Conservation (phyloP, 2,329 filamentous ascomycete genomes). For the Fusarium musae region DNA sequence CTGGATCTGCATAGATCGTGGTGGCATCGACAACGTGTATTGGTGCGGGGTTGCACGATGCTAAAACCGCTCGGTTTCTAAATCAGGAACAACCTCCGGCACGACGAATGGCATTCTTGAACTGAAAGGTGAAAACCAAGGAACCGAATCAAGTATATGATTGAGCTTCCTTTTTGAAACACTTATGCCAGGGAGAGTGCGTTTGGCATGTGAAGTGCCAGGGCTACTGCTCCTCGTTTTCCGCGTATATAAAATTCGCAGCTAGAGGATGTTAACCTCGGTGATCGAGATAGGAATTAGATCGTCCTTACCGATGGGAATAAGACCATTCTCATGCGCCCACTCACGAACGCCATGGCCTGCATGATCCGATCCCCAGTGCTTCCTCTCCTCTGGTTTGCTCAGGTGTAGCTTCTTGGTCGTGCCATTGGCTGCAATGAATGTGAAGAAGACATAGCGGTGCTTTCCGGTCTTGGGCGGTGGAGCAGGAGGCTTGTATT, state of each 20-base stretch:
- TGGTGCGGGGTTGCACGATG: conserved; percentile 28
- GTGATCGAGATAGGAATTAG: background rate
- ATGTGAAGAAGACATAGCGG: conserved; percentile 38
- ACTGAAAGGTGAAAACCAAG: background rate
- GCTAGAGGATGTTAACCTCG: conserved; percentile 16
- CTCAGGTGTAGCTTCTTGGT: conserved; percentile 25
- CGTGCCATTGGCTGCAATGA: conserved; percentile 32
- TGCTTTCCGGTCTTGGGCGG: conserved; percentile 36
- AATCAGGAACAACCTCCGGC: conserved; percentile 15
- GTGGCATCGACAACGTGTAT: conserved; percentile 4
- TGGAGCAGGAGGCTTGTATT: conserved; percentile 34
- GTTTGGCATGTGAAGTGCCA: background rate
- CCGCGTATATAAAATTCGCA: conserved; percentile 40
- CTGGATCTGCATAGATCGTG: conserved; percentile 26
- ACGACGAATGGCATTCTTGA: conserved; percentile 5
- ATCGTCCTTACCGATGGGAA: conserved; percentile 32
- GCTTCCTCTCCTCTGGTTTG: conserved; percentile 27
- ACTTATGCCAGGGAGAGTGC: background rate
- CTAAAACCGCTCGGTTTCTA: conserved; percentile 2
- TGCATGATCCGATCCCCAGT: conserved; percentile 31
- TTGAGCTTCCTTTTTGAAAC: conserved; percentile 12
- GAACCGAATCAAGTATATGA: background rate
- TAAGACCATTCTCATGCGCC: conserved; percentile 33
- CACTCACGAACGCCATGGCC: conserved; percentile 34
- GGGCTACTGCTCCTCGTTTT: conserved; percentile 29